Evolutionary conservation across 2,329 filamentous ascomycete genomes (phyloP).

Genomic region (Fusarium lyarnte): DNA sequence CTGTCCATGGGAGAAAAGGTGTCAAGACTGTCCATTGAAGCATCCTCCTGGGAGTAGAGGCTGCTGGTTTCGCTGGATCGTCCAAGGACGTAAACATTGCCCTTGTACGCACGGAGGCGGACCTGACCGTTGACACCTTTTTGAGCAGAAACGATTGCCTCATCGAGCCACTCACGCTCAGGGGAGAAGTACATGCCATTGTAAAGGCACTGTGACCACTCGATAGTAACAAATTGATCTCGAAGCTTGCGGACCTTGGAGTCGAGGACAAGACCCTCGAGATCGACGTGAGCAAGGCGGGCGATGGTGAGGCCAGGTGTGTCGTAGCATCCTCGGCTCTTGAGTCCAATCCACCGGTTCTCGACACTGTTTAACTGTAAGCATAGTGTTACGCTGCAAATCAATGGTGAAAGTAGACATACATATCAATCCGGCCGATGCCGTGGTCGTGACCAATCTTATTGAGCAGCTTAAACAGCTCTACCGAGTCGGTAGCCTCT

Average conservation of each 20-base stretch:
- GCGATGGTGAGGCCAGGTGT: constrained; percentile 34
- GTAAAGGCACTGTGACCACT: constrained; percentile 56
- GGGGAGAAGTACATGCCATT: constrained; percentile 66
- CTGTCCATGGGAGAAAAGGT: constrained; percentile 76
- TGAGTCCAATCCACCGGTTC: constrained; percentile 50
- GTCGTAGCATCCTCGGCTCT: constrained; percentile 52
- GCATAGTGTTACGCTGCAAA: neutral
- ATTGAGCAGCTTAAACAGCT: constrained; percentile 73
- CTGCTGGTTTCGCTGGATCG: constrained; percentile 58
- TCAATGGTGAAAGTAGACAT: neutral
- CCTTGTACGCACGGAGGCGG: constrained; percentile 57
- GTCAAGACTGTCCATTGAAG: constrained; percentile 63
- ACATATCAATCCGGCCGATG: constrained; percentile 70
- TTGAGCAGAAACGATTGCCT: constrained; percentile 64
- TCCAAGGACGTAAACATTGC: constrained; percentile 57
- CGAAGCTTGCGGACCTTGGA: constrained; percentile 61
- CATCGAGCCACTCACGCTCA: constrained; percentile 54
- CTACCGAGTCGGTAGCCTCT: constrained; percentile 69
- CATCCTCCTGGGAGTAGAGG: constrained; percentile 61
- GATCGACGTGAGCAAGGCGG: constrained; percentile 51
- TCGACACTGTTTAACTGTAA: constrained; percentile 52
- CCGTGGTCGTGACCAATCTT: constrained; percentile 71
- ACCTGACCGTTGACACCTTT: constrained; percentile 54
- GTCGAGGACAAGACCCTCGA: constrained; percentile 66
- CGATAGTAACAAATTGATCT: constrained; percentile 60